These are phyloP conservation scores for Plasmodium fragile DNA, from an alignment of 169 alveolate species.

Conservation along the genomic window DNA sequence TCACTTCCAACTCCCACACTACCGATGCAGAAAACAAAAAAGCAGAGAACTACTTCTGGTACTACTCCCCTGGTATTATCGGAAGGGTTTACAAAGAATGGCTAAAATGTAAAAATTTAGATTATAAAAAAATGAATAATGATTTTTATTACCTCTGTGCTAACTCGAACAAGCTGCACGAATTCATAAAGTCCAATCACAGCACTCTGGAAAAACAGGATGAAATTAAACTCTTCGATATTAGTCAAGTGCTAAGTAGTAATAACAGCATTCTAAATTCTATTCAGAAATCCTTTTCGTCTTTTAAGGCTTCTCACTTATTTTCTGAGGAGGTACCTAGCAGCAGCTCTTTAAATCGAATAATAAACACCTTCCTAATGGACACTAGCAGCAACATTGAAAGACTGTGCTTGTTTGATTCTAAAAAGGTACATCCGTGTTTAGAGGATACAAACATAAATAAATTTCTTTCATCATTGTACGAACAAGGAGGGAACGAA, in stretches of 20 bases:
- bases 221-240: slow-evolving; percentile 55
- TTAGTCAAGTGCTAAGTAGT: slow-evolving; percentile 54
- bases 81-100: slow-evolving; percentile 72
- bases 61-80: slow-evolving; percentile 73
- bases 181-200: slow-evolving; percentile 41
- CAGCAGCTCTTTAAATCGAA: slow-evolving; percentile 41
- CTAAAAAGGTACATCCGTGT: background rate
- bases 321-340: slow-evolving; percentile 8
- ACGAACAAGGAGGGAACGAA: background rate
- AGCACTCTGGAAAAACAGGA: slow-evolving; percentile 34
- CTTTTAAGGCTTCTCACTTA: background rate
- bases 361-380: slow-evolving; percentile 38
- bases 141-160: slow-evolving; percentile 64
- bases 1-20: background rate
- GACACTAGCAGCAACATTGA: slow-evolving; percentile 20
- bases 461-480: slow-evolving; percentile 32
- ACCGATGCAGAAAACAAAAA: background rate
- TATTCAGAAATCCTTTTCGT: slow-evolving; percentile 23
- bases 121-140: slow-evolving; percentile 53
- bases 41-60: slow-evolving; percentile 66
- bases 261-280: slow-evolving; percentile 16
- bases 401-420: background rate
- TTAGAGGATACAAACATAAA: slow-evolving; percentile 62
- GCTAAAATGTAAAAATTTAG: slow-evolving; percentile 71
- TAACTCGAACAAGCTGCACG: slow-evolving; percentile 42